phyloP scores from a whole-genome alignment of 129 eudicot genomes.

The Centella asiatica region DNA sequence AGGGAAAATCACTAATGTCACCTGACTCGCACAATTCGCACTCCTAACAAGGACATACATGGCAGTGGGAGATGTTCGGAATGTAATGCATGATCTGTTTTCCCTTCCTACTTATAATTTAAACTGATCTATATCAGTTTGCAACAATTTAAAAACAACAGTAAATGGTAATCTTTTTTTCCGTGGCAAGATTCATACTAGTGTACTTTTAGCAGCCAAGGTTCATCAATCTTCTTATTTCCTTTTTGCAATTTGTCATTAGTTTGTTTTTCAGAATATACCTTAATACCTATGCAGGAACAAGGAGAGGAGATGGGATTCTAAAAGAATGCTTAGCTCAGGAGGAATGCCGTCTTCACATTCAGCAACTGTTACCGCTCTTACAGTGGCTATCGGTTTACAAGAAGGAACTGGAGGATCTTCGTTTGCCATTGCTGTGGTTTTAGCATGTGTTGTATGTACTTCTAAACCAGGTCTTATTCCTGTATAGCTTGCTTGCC shows the following conservation, averaged over 20 bases:
- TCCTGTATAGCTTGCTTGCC: constrained; percentile 21
- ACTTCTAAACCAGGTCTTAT: constrained; percentile 35
- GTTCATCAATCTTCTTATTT: not conserved
- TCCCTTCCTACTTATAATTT: too few relatives aligned
- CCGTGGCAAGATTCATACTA: too few relatives aligned
- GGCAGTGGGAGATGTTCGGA: too few relatives aligned
- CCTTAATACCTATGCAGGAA: constrained; percentile 39
- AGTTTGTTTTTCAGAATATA: constrained; percentile 18
- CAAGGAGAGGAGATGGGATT: constrained; percentile 89
- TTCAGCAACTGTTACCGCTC: constrained; percentile 88
- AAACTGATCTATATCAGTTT: too few relatives aligned
- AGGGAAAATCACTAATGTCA: too few relatives aligned
- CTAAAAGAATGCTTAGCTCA: constrained; percentile 73
- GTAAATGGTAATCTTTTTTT: too few relatives aligned
- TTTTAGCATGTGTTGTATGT: constrained; percentile 91
- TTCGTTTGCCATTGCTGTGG: constrained; percentile 75
- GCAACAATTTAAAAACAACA: too few relatives aligned
- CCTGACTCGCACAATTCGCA: too few relatives aligned
- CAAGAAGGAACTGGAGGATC: constrained; percentile 63
- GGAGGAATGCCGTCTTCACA: constrained; percentile 99
- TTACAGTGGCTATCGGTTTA: constrained; percentile 66
- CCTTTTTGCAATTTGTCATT: not conserved
- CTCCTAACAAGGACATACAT: too few relatives aligned
- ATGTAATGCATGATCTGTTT: too few relatives aligned
- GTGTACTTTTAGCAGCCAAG: not conserved